Evolutionary conservation across 805 yeast species (phyloP).

Genomic region (Candida dajiaensis): DNA sequence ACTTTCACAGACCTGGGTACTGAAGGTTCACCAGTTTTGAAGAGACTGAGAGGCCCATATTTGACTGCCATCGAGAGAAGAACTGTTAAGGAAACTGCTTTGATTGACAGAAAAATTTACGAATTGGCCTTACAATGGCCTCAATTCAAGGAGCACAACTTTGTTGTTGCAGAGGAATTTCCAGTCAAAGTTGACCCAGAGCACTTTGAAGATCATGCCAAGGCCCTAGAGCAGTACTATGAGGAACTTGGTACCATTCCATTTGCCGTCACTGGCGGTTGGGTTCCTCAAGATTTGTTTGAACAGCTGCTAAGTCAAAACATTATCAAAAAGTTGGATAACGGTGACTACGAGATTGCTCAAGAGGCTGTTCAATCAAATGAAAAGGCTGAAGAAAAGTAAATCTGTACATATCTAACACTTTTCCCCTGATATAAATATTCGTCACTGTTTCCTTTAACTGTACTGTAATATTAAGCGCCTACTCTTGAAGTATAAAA

Average conservation of each 20-base stretch:
- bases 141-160: slow-evolving; percentile 49
- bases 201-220: slow-evolving; percentile 52
- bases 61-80: slow-evolving; percentile 54
- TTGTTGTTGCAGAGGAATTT: slow-evolving; percentile 44
- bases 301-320: slow-evolving; percentile 64
- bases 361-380: slow-evolving; percentile 1
- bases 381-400: not conserved
- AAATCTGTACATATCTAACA: slow-evolving; percentile 1
- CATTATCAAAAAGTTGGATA: slow-evolving; percentile 52
- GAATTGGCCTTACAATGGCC: slow-evolving; percentile 69
- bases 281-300: slow-evolving; percentile 95
- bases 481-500: not conserved
- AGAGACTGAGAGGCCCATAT: slow-evolving; percentile 63
- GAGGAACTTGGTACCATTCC: slow-evolving; percentile 63
- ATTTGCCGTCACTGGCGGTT: slow-evolving; percentile 86
- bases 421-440: no score
- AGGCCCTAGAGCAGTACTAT: slow-evolving; percentile 61
- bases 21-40: slow-evolving; percentile 76
- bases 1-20: slow-evolving; percentile 66
- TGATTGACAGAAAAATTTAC: slow-evolving; percentile 59
- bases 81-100: slow-evolving; percentile 49
- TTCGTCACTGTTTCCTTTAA: no score
- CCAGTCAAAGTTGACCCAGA: slow-evolving; percentile 60
- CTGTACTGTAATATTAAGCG: no score
- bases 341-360: slow-evolving; percentile 42